Evolutionary conservation across 108 stramenopile species (phyloP).

Genomic region (Pseudonitzschia pungens): DNA sequence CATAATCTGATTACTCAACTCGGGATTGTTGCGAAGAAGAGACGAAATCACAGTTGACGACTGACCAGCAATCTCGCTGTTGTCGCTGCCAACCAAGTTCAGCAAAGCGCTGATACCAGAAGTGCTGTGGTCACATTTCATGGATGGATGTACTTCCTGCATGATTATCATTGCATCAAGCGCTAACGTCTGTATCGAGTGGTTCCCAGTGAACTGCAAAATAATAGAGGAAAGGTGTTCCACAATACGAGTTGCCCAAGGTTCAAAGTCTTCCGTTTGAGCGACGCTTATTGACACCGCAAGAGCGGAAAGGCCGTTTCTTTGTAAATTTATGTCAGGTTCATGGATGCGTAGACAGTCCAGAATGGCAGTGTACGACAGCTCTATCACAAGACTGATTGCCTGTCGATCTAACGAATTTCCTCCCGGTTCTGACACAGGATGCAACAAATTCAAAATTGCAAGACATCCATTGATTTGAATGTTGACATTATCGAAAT

Average conservation of each 20-base stretch:
- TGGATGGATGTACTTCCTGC: background rate
- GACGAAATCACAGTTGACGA: background rate
- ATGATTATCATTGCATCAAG: background rate
- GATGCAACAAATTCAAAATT: conserved; percentile 24
- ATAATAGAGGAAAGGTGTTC: background rate
- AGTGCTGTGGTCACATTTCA: background rate
- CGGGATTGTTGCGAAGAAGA: background rate
- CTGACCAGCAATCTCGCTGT: background rate
- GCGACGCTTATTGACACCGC: background rate
- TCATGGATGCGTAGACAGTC: background rate
- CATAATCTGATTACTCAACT: background rate
- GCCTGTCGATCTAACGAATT: background rate
- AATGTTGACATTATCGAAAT: background rate
- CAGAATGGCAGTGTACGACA: background rate
- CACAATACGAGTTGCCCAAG: conserved; percentile 4
- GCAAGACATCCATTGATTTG: conserved; percentile 19
- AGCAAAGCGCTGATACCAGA: background rate
- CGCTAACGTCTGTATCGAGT: background rate
- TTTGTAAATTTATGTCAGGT: background rate
- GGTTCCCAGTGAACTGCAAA: background rate
- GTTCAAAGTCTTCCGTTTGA: conserved; percentile 15
- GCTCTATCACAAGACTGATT: conserved; percentile 10
- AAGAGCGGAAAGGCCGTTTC: background rate
- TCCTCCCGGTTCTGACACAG: background rate
- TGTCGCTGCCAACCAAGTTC: background rate